Conservation (phyloP, 768 basidiomycete genomes). For the Tricholoma sp. region DNA sequence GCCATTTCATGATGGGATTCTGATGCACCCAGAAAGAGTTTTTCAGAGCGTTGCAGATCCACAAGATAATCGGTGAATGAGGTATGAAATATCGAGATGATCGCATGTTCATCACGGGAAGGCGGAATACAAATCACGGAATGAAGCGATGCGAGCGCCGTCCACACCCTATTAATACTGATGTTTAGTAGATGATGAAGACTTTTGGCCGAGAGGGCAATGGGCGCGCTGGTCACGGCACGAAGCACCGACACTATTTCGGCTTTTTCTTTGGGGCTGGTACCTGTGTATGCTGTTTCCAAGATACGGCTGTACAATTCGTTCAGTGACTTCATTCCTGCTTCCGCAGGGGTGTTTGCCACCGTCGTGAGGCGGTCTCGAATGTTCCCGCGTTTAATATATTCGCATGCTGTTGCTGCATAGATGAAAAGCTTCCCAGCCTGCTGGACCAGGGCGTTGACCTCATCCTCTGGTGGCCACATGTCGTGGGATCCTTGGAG, state of each 20-base stretch:
- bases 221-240: neutral
- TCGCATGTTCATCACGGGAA: neutral
- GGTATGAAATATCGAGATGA: slow-evolving; percentile 3
- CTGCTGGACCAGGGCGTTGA: neutral
- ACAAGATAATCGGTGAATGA: slow-evolving; percentile 11
- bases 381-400: neutral
- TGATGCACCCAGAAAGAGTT: neutral
- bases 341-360: neutral
- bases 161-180: neutral
- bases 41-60: neutral
- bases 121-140: neutral
- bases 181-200: neutral
- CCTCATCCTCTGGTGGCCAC: neutral
- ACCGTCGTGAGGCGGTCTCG: neutral
- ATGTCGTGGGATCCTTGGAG: neutral
- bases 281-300: neutral
- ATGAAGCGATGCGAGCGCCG: neutral
- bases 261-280: neutral
- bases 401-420: neutral
- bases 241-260: neutral
- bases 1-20: slow-evolving; percentile 3
- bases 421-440: slow-evolving; percentile 1
- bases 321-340: neutral
- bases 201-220: neutral
- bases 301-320: neutral